Base-by-base conservation (phyloP, 2,329 filamentous ascomycete species). In the Penicillium thymicola region DNA sequence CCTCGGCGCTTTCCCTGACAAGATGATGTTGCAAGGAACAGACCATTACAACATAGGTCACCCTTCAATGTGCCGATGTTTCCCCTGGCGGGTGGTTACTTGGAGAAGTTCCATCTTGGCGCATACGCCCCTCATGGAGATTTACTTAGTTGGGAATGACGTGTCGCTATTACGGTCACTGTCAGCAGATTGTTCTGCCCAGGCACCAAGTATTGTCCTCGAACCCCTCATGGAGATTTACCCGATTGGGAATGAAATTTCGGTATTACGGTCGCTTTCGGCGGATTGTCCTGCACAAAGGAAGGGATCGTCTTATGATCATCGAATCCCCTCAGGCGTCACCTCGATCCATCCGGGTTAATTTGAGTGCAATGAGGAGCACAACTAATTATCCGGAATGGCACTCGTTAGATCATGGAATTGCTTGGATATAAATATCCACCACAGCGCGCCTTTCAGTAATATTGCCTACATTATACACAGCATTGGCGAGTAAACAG, bases 51-150 rank as follows among this genome's bases (percentile, higher is more conserved):
- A 7, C 5, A 34, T n/a, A 50, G 7, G 18, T 14, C 25, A 27
- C 38, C 51, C 40, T 25, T 37, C 38, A 30, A 57, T 57, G 16
- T 44, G 27, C 61, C 57, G 55, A 57, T 28, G n/a, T 53, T 63
- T 53, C 36, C 32, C 57, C 57, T 43, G 32, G 10, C 25, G 21
- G 21, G 5, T 18, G 10, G 18, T 13, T 18, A 23, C 37, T 16
- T 36, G 18, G 34, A 59, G 54, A 44, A 40, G 37, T 27, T 25
- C 8, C 8, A 0, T 38, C 38, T 27, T 38, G 34, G 36, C 46
- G 16, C 38, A 51, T 51, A 44, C 52, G 46, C 57, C 56, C 57
- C 61, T 46, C 61, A 55, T 57, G 61, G 61, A 41, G 38, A 50
- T 57, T 61, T 63, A 25, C 59, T 57, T 38, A 37, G 57, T 55